Evolutionary conservation across 2,329 filamentous ascomycete genomes (phyloP), one percentile per base, ranked within the genome.

Genomic region (Grosmannia huntii): DNA sequence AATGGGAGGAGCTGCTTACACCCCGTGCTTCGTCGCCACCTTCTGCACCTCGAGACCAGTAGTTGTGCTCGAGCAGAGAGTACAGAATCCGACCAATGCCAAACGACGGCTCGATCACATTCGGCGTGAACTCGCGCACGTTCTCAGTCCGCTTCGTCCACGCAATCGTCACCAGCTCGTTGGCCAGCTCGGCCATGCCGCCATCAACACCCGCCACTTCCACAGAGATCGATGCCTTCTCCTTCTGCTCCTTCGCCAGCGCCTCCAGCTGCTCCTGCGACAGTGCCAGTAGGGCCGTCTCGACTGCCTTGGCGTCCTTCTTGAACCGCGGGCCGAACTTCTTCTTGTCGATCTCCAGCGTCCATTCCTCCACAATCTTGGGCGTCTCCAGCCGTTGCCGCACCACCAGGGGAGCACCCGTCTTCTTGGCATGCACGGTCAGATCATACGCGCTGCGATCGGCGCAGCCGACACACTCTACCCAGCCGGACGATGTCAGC

Each of bases 391-490:
- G 81, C 57, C 82, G 83, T 76, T 96, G 85, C 61, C 91, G 85
- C 48, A 97, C 94, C 54, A 94, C 78, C 25, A 99, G 80, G 49
- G 90, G 85, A 16, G 87, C 85, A 60, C 90, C 90, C 36, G 94
- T 97, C 77, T 90, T 91, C 75, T 96, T 92, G 69, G 87, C 85
- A 73, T 97, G 94, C 11, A 96, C 91, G 41, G 83, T 87, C 70
- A 97, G 72, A 73, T 99, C 94, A 71, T 96, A 99, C 23, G 94
- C 94, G 69, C 89, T 95, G 67, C 94, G 84, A 71, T 71, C 64
- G 61, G 94, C 94, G 72, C 94, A 97, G 62, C 94, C 94, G 67
- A 97, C 92, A 71, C 92, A 97, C 77, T 99, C 94, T 62, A 97
- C 89, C 94, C 94, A 99, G 70, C 94, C 94, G 67, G 91, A 91